Conservation (phyloP, 345 rosid genomes). For the Trapa bicornis region DNA sequence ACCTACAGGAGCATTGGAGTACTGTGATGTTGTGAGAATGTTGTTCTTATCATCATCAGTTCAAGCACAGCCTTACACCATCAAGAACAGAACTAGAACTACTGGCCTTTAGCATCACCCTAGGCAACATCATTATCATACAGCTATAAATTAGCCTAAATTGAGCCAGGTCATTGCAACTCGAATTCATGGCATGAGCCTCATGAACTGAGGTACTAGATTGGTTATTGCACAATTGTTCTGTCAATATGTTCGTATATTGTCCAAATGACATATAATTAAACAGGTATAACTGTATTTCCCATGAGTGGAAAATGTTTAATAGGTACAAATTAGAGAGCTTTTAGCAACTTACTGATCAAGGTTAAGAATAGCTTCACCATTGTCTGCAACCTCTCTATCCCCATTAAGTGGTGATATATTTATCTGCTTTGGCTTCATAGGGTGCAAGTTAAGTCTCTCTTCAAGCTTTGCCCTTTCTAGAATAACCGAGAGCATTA, state of each 20-base stretch:
- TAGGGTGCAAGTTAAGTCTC: constrained; percentile 5
- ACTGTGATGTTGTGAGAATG: background rate
- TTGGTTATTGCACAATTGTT: background rate
- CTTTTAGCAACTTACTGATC: constrained; percentile 8
- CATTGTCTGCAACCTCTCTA: constrained; percentile 5
- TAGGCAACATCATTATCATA: background rate
- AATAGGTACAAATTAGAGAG: background rate
- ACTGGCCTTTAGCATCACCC: background rate
- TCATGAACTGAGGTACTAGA: background rate
- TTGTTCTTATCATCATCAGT: background rate
- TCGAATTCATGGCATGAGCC: background rate
- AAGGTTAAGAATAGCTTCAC: constrained; percentile 6
- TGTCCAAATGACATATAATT: background rate
- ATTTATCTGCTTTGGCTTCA: constrained; percentile 7
- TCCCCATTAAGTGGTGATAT: constrained; percentile 6
- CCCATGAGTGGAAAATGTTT: too few relatives aligned
- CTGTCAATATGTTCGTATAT: background rate
- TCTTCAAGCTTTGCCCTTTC: constrained; percentile 8
- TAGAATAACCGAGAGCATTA: constrained; percentile 35
- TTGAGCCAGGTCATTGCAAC: background rate
- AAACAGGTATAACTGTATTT: background rate
- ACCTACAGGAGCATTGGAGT: background rate
- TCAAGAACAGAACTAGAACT: background rate
- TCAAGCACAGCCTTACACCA: background rate
- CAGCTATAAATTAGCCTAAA: background rate